Evolutionary conservation across 495 filamentous ascomycete species (phyloP).

Genomic region (Glutinoglossum americanum): DNA sequence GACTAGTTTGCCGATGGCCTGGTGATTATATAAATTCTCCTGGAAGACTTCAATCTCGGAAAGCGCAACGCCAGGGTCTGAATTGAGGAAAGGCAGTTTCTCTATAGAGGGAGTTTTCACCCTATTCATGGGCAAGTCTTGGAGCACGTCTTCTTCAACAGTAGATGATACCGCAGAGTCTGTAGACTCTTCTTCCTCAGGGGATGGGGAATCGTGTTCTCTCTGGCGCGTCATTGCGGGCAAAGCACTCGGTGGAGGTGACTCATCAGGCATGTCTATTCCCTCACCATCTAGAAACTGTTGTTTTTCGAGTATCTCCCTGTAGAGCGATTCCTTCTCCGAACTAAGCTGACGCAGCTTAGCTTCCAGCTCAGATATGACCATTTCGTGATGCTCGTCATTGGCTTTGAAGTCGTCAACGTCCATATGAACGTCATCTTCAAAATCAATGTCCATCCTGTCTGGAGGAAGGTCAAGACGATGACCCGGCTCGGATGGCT

Average conservation of each 20-base stretch:
- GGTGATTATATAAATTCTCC: constrained; percentile 20
- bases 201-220: neutral
- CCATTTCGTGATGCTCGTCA: neutral
- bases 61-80: constrained; percentile 27
- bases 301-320: neutral
- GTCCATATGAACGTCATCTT: neutral
- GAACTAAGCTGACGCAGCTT: neutral
- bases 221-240: neutral
- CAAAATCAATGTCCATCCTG: neutral
- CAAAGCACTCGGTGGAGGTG: neutral
- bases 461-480: neutral
- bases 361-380: neutral
- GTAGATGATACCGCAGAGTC: neutral
- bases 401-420: constrained; percentile 1
- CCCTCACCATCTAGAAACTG: neutral
- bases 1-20: constrained; percentile 2
- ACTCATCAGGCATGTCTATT: neutral
- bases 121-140: neutral
- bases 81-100: constrained; percentile 25
- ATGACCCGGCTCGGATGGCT: neutral
- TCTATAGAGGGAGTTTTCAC: constrained; percentile 18
- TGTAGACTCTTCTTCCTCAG: neutral
- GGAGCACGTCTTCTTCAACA: neutral
- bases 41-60: constrained; percentile 27
- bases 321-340: neutral